phyloP scores from a whole-genome alignment of 192 early-diverging fungal genomes.

The Coemansia sp. region DNA sequence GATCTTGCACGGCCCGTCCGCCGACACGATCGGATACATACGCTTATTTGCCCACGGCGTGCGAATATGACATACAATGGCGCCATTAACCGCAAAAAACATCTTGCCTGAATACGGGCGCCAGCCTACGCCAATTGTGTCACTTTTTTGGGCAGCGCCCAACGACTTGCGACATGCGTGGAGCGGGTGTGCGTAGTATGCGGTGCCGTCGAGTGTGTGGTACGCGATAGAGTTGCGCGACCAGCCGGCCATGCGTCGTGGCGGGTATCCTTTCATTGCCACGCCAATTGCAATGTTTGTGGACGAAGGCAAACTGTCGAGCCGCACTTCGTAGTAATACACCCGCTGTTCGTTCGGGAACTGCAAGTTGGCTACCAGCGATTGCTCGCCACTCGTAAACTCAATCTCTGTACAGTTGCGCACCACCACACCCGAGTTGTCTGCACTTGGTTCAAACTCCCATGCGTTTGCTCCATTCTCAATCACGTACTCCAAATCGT shows the following conservation, averaged over 20 bases:
- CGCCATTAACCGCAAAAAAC: slow-evolving; percentile 74
- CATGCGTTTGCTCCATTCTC: slow-evolving; percentile 49
- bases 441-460: slow-evolving; percentile 30
- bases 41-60: slow-evolving; percentile 61
- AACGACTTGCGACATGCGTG: slow-evolving; percentile 48
- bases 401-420: slow-evolving; percentile 40
- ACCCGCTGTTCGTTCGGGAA: slow-evolving; percentile 53
- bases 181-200: slow-evolving; percentile 61
- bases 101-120: slow-evolving; percentile 67
- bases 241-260: slow-evolving; percentile 72
- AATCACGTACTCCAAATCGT: slow-evolving; percentile 35
- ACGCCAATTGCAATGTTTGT: slow-evolving; percentile 72
- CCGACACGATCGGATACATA: slow-evolving; percentile 57
- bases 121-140: slow-evolving; percentile 73
- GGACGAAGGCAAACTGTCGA: slow-evolving; percentile 55
- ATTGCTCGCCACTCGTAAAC: slow-evolving; percentile 36
- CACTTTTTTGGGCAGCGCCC: slow-evolving; percentile 57
- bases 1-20: slow-evolving; percentile 47
- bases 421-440: slow-evolving; percentile 24
- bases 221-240: slow-evolving; percentile 67
- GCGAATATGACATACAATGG: slow-evolving; percentile 60
- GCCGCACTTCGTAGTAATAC: slow-evolving; percentile 50
- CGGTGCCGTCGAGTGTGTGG: slow-evolving; percentile 63
- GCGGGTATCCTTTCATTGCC: slow-evolving; percentile 65
- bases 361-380: slow-evolving; percentile 44